Base-by-base conservation (phyloP, 2,329 filamentous ascomycete genomes). In the Exophiala calicioides region DNA sequence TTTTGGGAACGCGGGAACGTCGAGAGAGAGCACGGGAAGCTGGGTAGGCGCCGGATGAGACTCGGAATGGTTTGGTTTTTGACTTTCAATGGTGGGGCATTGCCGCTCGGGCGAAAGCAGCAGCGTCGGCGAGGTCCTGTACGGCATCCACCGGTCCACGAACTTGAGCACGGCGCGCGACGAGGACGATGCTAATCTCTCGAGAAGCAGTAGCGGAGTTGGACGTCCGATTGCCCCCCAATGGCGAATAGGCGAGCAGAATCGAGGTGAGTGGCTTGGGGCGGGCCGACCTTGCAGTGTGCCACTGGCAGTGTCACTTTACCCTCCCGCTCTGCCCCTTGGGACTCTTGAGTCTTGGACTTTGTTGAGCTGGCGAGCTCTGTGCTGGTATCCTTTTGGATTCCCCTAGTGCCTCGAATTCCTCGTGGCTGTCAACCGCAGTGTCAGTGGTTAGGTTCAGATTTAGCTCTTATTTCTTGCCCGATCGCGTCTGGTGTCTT, bases 391-490 rank as follows among this genome's bases (percentile, higher is more conserved):
- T n/a, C 15, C 26, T 37, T 15, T 29, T 16, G 21, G 19, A 24
- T 23, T 23, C 32, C 31, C 29, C 19, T 12, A 16, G 29, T 12
- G 31, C 18, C 24, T 34, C 16, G n/a, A n/a, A 12, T 39, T 35
- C 43, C 48, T 47, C 48, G 48, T 47, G 48, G 38, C 23, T 40
- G 26, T 32, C 48, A 34, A 30, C 43, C 37, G 38, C 30, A 26
- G 43, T 43, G 29, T 41, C 44, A 43, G 29, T 40, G 44, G 39
- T 40, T 26, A 26, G 33, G 30, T 18, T 39, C 15, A 13, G 12
- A 20, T 29, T 29, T 13, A 13, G 4, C 20, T 20, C 31, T 12
- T 27, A 12, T 36, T 26, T 34, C 34, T 23, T 38, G 24, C 43
- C 33, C 20, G 23, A 29, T 34, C n/a, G 12, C 32, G 23, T 10